Evolutionary conservation across 1,284 basidiomycete species (phyloP).

Genomic region (Ceratobasidium sp.): DNA sequence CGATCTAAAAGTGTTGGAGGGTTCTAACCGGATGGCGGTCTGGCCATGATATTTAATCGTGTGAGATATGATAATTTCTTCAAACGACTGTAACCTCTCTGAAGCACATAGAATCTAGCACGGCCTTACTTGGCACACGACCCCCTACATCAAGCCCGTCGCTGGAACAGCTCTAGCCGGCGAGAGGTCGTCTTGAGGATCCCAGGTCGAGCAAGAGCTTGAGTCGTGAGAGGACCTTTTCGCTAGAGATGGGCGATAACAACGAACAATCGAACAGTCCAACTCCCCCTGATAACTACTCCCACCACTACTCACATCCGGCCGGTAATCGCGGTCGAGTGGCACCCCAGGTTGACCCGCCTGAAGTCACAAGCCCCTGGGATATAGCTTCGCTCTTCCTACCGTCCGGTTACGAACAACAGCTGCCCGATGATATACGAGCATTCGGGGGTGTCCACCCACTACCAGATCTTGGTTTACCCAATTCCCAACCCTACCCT

Average conservation of each 20-base stretch:
- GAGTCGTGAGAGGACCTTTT: slow-evolving; percentile 41
- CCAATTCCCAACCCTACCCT: background rate
- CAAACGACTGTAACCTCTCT: slow-evolving; percentile 28
- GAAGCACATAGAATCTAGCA: slow-evolving; percentile 33
- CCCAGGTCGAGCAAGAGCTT: slow-evolving; percentile 33
- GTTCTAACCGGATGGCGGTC: slow-evolving; percentile 8
- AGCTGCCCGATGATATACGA: slow-evolving; percentile 17
- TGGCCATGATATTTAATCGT: slow-evolving; percentile 37
- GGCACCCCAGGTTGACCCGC: background rate
- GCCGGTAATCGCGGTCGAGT: background rate
- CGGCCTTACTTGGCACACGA: slow-evolving; percentile 27
- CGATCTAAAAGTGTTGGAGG: slow-evolving; percentile 37
- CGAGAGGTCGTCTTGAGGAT: slow-evolving; percentile 28
- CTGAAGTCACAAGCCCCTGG: slow-evolving; percentile 5
- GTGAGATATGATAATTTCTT: slow-evolving; percentile 22
- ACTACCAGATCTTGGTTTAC: background rate
- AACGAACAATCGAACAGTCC: background rate
- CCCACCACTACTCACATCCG: background rate
- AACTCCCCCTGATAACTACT: background rate
- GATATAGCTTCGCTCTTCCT: slow-evolving; percentile 28
- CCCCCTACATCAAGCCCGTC: slow-evolving; percentile 19
- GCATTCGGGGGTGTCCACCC: slow-evolving; percentile 22
- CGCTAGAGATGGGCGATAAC: slow-evolving; percentile 37
- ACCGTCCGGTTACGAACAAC: slow-evolving; percentile 17
- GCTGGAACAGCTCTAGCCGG: too few relatives aligned